Evolutionary conservation across 2,329 filamentous ascomycete genomes (phyloP).

Genomic region (Fusarium sp.): DNA sequence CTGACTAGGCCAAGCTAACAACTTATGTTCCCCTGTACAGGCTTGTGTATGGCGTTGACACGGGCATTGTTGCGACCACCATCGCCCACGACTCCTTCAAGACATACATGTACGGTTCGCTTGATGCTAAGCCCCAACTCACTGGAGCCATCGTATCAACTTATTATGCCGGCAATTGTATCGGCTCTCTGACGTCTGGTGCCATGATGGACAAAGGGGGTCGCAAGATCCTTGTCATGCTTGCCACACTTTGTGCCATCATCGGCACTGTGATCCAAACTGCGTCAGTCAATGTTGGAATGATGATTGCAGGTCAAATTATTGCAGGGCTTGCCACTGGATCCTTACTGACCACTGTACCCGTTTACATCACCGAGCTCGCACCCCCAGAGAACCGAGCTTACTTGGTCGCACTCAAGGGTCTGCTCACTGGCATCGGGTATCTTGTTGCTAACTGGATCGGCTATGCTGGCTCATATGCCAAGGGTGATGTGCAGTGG

Average conservation of each 20-base stretch:
- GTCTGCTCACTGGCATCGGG: not conserved
- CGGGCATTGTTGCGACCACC: not conserved
- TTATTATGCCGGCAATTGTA: not conserved
- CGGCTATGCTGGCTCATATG: not conserved
- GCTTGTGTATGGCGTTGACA: not conserved
- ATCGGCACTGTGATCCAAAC: not conserved
- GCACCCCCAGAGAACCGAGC: not conserved
- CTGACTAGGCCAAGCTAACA: fast-evolving
- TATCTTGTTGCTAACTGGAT: not conserved
- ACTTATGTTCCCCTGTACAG: not conserved
- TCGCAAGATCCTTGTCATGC: not conserved
- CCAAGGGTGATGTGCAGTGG: not conserved
- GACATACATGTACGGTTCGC: not conserved
- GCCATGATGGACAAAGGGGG: not conserved
- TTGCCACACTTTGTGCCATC: not conserved
- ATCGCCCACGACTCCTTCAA: not conserved
- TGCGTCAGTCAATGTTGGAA: not conserved
- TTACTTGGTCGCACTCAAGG: not conserved
- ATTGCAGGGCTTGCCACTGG: not conserved
- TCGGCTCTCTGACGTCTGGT: not conserved
- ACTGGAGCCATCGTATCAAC: not conserved
- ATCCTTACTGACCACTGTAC: not conserved
- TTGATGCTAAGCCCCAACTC: not conserved
- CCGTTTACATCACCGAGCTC: not conserved
- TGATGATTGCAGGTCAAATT: not conserved